Evolutionary conservation across 495 filamentous ascomycete species (phyloP), one percentile per base, ranked within the genome.

Genomic region (Amniculicola lignicola): DNA sequence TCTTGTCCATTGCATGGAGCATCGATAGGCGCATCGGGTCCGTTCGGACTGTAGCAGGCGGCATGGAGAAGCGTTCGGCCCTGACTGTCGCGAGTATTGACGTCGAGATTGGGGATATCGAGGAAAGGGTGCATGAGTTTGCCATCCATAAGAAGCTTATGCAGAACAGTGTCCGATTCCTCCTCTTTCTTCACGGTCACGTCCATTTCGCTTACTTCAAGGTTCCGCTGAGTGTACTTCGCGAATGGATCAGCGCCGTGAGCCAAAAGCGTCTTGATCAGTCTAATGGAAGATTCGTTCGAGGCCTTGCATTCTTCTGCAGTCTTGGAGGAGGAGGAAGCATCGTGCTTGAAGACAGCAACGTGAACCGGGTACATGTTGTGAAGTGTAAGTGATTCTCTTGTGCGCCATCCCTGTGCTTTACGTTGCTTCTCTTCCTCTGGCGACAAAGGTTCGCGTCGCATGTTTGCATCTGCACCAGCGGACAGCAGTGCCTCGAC

Each of bases 401-500:
- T n/a, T n/a, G n/a, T n/a, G n/a, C n/a, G n/a, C n/a, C n/a, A n/a
- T n/a, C n/a, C n/a, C n/a, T n/a, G n/a, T n/a, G n/a, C n/a, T n/a
- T n/a, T n/a, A n/a, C n/a, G n/a, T n/a, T n/a, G n/a, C n/a, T n/a
- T n/a, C 29, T 7, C 7, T n/a, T 33, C n/a, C 29, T n/a, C 9
- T 33, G 29, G 29, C 29, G n/a, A 33, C n/a, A 33, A 7, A 33
- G 9, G 29, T n/a, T 33, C 29, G n/a, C 29, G 29, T 7, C 24
- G 23, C 27, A 48, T 48, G 21, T 51, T 39, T 6, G 47, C 6
- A 51, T 51, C 24, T 25, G 6, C 33, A 6, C 33, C 47, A n/a
- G 15, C 3, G 4, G 29, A 22, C 6, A 51, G 33, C 7, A 48
- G 28, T 16, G 27, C 24, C 28, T 35, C n/a, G 9, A 48, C 6